A percentile compares a stretch with the other conserved stretches of the same genome.
phyloP scores from a whole-genome alignment of 441 rosid genomes.

The Metrosideros polymorpha region DNA sequence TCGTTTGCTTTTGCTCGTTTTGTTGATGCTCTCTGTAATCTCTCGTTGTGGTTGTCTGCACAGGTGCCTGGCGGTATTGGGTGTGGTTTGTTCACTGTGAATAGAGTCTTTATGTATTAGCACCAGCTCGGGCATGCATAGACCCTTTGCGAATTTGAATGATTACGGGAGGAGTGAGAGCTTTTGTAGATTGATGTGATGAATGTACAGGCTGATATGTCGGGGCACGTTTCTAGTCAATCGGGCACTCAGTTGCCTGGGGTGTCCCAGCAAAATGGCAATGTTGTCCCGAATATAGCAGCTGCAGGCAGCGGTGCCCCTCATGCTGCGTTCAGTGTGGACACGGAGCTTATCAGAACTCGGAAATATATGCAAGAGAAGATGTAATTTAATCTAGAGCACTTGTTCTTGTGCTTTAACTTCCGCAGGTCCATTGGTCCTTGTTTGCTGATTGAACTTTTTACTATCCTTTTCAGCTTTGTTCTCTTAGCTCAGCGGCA shows the following conservation, averaged over 20 bases:
- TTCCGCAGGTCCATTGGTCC: background rate
- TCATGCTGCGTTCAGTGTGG: conserved; percentile 9
- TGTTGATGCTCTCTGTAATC: background rate
- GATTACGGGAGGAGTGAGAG: background rate
- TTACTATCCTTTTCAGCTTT: conserved; percentile 29
- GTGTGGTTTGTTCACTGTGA: background rate
- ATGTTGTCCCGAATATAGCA: conserved; percentile 42
- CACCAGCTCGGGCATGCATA: background rate
- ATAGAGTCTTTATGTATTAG: background rate
- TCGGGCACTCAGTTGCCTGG: conserved; percentile 24
- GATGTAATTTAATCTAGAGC: conserved; percentile 38
- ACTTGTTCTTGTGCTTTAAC: background rate
- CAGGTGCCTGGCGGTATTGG: background rate
- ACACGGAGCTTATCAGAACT: conserved; percentile 37
- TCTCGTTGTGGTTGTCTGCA: background rate
- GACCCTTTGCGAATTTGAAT: background rate
- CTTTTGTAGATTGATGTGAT: background rate
- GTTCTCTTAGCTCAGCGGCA: conserved; percentile 48
- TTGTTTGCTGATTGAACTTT: conserved; percentile 4
- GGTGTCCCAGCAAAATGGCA: conserved; percentile 66
- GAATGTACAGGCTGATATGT: conserved; percentile 82
- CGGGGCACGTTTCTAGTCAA: conserved; percentile 85
- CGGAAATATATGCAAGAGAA: conserved; percentile 39
- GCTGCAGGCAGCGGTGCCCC: conserved; percentile 13
- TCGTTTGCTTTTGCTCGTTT: background rate